A percentile compares a stretch with the other conserved stretches of the same genome.
phyloP scores from a whole-genome alignment of 2,329 filamentous ascomycete genomes.

The Cryphonectria naterciae region DNA sequence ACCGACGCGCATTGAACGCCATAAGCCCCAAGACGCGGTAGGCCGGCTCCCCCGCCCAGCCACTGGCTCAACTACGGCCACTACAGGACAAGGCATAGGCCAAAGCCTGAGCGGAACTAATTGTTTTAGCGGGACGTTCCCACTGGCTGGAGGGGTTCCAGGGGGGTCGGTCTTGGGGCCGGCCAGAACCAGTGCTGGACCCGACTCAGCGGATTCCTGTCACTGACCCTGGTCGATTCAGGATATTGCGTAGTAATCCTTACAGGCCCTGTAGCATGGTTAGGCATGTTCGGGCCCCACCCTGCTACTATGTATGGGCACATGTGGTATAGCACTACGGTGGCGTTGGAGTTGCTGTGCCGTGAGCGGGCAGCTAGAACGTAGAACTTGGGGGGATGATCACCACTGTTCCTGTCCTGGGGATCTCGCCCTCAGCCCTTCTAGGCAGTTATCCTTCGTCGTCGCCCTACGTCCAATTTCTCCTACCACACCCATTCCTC shows the following conservation, averaged over 20 bases:
- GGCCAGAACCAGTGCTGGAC: conserved; percentile 26
- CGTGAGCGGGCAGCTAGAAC: background rate
- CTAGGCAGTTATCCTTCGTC: background rate
- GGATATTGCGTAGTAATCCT: background rate
- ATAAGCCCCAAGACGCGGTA: conserved; percentile 17
- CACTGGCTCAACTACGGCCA: background rate
- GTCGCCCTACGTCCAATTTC: background rate
- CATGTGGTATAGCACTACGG: background rate
- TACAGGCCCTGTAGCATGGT: background rate
- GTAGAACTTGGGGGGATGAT: background rate
- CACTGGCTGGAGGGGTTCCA: conserved; percentile 19
- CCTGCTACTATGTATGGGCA: background rate
- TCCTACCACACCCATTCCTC: background rate
- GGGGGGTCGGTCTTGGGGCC: conserved; percentile 15
- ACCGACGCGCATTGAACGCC: conserved; percentile 21
- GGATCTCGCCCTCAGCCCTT: background rate
- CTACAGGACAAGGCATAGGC: background rate
- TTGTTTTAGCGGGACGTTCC: background rate
- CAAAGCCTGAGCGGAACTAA: background rate
- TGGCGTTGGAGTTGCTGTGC: conserved; percentile 1
- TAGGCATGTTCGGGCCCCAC: background rate
- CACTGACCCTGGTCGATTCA: conserved; percentile 23
- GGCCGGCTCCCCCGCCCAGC: background rate
- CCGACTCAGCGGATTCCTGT: conserved; percentile 19
- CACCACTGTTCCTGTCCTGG: conserved; percentile 8